These are phyloP conservation scores for Calonectria hongkongensis DNA, from an alignment of 2,329 filamentous ascomycete species.

Conservation along the genomic window DNA sequence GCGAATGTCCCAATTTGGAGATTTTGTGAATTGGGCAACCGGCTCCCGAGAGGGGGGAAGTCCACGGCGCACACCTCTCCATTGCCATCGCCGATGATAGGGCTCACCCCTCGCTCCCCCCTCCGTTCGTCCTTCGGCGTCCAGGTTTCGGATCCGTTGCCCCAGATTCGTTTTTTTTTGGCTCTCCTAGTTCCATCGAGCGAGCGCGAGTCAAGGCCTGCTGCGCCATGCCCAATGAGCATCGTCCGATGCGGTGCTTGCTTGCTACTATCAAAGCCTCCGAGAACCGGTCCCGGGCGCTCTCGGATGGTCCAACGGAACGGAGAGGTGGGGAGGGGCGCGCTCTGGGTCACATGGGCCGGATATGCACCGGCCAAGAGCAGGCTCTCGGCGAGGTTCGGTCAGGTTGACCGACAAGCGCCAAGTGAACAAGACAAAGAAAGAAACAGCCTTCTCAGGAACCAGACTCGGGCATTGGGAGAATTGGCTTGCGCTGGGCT, in stretches of 20 bases:
- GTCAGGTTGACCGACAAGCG: constrained; percentile 29
- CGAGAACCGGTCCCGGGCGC: constrained; percentile 28
- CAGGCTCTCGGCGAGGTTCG: constrained; percentile 8
- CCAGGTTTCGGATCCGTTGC: constrained; percentile 16
- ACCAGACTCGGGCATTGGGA: not conserved
- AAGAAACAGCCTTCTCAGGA: not conserved
- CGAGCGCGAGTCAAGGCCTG: constrained; percentile 24
- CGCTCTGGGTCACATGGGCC: constrained; percentile 24
- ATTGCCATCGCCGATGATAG: constrained; percentile 14
- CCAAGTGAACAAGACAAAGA: not conserved
- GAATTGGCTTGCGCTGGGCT: constrained; percentile 1
- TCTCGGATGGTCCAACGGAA: constrained; percentile 21
- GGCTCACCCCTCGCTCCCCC: constrained; percentile 5
- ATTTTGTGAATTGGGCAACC: not conserved
- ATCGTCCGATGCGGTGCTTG: not conserved
- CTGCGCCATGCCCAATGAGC: constrained; percentile 1
- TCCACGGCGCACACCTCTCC: constrained; percentile 3
- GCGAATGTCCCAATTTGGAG: constrained; percentile 15
- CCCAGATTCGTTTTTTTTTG: constrained; percentile 15
- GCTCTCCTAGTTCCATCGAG: not conserved
- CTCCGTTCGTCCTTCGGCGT: constrained; percentile 25
- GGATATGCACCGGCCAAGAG: constrained; percentile 29
- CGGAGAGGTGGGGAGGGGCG: constrained; percentile 14
- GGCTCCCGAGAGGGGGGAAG: not conserved
- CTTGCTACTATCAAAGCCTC: constrained; percentile 8